Percentiles rank a stretch among this genome's conserved stretches.
These are phyloP conservation scores for Hypomontagnella monticulosa DNA, from an alignment of 495 filamentous ascomycete species.

Conservation along the genomic window DNA sequence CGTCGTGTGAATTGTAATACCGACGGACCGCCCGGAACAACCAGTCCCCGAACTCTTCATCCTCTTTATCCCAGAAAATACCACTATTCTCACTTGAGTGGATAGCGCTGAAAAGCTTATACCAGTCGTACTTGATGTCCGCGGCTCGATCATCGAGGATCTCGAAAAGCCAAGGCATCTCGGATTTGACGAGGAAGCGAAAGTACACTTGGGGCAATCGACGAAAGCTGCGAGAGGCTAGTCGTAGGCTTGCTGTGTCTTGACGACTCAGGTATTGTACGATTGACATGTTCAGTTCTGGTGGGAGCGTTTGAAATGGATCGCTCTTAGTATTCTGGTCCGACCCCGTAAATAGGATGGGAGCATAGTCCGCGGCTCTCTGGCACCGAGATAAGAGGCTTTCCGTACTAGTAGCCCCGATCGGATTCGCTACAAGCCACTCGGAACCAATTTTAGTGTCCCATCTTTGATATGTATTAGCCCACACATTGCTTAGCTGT, in stretches of 20 bases:
- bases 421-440: background rate
- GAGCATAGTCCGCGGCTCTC: background rate
- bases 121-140: background rate
- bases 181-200: background rate
- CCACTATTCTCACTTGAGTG: background rate
- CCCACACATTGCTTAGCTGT: background rate
- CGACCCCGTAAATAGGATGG: background rate
- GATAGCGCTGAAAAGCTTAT: background rate
- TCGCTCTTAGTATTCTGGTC: background rate
- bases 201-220: background rate
- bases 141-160: background rate
- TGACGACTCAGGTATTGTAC: background rate
- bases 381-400: background rate
- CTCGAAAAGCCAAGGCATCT: constrained; percentile 3
- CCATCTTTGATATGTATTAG: background rate
- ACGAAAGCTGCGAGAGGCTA: background rate
- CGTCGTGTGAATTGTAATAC: no score
- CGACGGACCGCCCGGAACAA: no score
- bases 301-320: background rate
- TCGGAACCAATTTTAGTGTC: background rate
- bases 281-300: background rate
- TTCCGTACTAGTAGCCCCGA: no score
- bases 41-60: background rate
- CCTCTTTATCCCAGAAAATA: background rate
- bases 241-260: background rate